Conservation (phyloP, 768 basidiomycete species). For the Suillus subaureus region DNA sequence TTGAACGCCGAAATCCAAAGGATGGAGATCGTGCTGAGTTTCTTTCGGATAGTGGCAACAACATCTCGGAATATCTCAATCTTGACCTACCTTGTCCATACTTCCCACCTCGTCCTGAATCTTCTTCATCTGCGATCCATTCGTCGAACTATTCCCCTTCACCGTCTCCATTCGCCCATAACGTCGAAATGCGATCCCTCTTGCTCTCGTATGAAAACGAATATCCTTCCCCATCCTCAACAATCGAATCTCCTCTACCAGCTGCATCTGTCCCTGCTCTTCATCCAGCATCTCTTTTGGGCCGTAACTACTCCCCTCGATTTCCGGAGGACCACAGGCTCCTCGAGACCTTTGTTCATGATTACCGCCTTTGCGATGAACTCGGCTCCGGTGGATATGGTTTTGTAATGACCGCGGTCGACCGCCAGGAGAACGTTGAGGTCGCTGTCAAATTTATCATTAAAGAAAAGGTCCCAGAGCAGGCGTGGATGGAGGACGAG, state of each 20-base stretch:
- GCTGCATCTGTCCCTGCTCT: conserved; percentile 5
- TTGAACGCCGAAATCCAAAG: neutral
- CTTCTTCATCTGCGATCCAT: neutral
- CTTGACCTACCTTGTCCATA: conserved; percentile 2
- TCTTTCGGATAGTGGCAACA: neutral
- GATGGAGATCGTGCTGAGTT: neutral
- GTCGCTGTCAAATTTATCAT: conserved; percentile 97
- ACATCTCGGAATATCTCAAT: neutral
- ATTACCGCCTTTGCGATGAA: conserved; percentile 70
- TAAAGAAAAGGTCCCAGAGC: conserved; percentile 65
- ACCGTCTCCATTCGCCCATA: neutral
- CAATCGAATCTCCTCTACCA: conserved; percentile 9
- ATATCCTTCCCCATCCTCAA: conserved; percentile 5
- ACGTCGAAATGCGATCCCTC: conserved; percentile 21
- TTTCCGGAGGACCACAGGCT: conserved; percentile 67
- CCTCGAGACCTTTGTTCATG: conserved; percentile 56
- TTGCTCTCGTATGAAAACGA: conserved; percentile 23
- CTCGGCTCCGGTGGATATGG: conserved; percentile 93
- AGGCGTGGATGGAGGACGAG: conserved; percentile 59
- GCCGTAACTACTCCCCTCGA: conserved; percentile 42
- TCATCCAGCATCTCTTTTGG: conserved; percentile 16
- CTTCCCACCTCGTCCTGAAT: neutral
- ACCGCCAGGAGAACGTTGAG: conserved; percentile 59
- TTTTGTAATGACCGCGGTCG: conserved; percentile 87
- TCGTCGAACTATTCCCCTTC: neutral